Conservation (phyloP, 2,329 filamentous ascomycete species). For the Emericellopsis cladophorae region DNA sequence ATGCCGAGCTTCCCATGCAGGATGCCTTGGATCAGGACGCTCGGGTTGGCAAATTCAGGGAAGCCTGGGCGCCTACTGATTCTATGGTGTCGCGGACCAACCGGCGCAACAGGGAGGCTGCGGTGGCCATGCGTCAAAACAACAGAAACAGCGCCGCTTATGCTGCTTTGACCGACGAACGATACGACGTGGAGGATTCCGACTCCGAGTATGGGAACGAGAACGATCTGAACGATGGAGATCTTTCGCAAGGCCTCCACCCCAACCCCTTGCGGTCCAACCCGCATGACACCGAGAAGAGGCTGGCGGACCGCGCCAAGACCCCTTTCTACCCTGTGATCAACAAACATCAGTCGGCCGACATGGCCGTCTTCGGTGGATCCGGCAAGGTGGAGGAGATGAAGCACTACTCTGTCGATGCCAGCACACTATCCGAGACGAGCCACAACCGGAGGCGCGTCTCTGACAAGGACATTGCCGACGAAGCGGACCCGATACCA, state of each 20-base stretch:
- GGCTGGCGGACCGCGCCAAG: constrained; percentile 3
- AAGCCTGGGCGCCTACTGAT: constrained; percentile 41
- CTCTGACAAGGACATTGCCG: constrained; percentile 31
- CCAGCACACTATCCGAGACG: constrained; percentile 28
- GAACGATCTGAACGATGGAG: constrained; percentile 16
- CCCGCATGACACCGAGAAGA: constrained; percentile 17
- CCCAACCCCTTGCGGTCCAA: constrained; percentile 43
- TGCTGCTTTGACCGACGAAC: constrained; percentile 27
- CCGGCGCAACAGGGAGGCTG: constrained; percentile 32
- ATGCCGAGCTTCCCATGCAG: constrained; percentile 34
- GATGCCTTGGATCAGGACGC: constrained; percentile 18
- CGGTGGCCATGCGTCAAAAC: constrained; percentile 16
- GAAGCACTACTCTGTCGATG: not conserved
- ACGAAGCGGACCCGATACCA: constrained; percentile 13
- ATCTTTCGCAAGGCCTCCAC: constrained; percentile 15
- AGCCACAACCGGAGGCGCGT: constrained; percentile 29
- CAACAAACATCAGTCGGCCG: constrained; percentile 5
- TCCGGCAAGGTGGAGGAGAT: too few relatives aligned
- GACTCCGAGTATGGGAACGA: constrained; percentile 27
- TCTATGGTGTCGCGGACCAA: constrained; percentile 41
- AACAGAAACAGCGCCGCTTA: constrained; percentile 25
- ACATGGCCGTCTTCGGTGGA: not conserved
- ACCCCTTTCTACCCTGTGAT: constrained; percentile 8
- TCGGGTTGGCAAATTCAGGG: constrained; percentile 34
- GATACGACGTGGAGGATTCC: constrained; percentile 26